These are phyloP conservation scores for Penicillium sp. DNA, from an alignment of 2,329 filamentous ascomycete species.

Conservation along the genomic window DNA sequence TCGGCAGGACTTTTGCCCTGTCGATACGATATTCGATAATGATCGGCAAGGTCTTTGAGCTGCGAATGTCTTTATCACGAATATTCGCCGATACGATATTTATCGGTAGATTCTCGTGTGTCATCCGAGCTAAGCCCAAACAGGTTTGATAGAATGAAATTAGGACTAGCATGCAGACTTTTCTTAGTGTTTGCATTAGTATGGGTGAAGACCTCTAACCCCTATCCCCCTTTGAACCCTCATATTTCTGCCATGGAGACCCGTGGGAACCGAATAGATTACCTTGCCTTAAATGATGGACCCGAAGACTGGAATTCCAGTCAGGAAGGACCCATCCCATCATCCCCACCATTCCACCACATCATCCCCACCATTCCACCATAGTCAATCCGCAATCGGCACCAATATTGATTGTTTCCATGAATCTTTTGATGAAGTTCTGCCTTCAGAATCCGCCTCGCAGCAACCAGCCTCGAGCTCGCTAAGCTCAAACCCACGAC, in stretches of 20 bases:
- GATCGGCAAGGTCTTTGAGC: not conserved
- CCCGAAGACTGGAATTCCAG: slow-evolving; percentile 1
- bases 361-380: slow-evolving; percentile 1
- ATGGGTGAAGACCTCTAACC: not conserved
- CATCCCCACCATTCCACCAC: slow-evolving; percentile 1
- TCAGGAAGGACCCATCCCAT: not conserved
- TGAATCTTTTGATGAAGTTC: slow-evolving; percentile 3
- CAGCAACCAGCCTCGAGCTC: slow-evolving; percentile 2
- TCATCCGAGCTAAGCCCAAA: not conserved
- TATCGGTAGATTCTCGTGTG: slow-evolving; percentile 2
- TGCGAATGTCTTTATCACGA: not conserved
- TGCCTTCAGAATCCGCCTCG: slow-evolving; percentile 3
- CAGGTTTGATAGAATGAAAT: not conserved
- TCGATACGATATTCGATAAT: slow-evolving; percentile 1
- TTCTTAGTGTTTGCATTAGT: not conserved
- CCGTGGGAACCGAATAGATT: slow-evolving; percentile 3
- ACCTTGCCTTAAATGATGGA: slow-evolving; percentile 1
- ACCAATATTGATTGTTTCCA: slow-evolving; percentile 1
- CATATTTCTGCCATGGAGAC: slow-evolving; percentile 1
- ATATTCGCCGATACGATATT: slow-evolving; percentile 3
- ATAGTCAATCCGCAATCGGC: slow-evolving; percentile 3
- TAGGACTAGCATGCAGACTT: slow-evolving; percentile 4
- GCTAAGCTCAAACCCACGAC: slow-evolving; percentile 2
- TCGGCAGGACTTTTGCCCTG: not conserved
- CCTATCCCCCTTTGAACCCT: not conserved